These are phyloP conservation scores for Vachellia pachyceras DNA, from an alignment of 306 rosid genomes.

Conservation along the genomic window DNA sequence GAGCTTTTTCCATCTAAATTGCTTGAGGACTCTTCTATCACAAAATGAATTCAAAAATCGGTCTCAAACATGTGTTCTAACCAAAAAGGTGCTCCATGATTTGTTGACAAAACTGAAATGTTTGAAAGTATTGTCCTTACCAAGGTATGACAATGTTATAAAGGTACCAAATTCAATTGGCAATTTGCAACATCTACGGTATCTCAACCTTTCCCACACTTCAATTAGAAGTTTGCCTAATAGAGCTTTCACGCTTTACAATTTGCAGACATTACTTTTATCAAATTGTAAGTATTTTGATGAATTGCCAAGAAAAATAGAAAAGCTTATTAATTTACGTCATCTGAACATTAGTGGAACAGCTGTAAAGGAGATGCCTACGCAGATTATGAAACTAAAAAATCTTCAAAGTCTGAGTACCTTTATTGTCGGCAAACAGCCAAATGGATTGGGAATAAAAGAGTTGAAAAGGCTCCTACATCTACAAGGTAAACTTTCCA, in stretches of 20 bases:
- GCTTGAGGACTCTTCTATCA: neutral
- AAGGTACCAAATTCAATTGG: conserved; percentile 26
- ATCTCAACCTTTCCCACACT: conserved; percentile 27
- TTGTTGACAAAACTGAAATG: neutral
- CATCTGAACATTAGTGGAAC: neutral
- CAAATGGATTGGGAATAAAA: neutral
- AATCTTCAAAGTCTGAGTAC: conserved; percentile 20
- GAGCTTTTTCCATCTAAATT: neutral
- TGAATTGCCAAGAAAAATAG: neutral
- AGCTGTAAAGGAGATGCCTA: neutral
- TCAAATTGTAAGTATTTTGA: neutral
- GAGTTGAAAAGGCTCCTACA: conserved; percentile 10
- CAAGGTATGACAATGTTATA: neutral
- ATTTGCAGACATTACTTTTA: conserved; percentile 44
- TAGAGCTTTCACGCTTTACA: conserved; percentile 14
- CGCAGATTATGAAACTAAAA: neutral
- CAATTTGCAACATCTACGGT: conserved; percentile 28
- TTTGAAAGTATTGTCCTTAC: conserved; percentile 29
- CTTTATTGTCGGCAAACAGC: conserved; percentile 13
- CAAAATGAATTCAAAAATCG: no score
- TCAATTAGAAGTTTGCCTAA: neutral
- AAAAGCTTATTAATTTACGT: conserved; percentile 2
- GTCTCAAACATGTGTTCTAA: neutral
- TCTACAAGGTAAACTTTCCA: conserved; percentile 21
- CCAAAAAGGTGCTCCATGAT: conserved; percentile 3